Conservation (phyloP, 2,329 filamentous ascomycete genomes). For the Cladosporium velox region DNA sequence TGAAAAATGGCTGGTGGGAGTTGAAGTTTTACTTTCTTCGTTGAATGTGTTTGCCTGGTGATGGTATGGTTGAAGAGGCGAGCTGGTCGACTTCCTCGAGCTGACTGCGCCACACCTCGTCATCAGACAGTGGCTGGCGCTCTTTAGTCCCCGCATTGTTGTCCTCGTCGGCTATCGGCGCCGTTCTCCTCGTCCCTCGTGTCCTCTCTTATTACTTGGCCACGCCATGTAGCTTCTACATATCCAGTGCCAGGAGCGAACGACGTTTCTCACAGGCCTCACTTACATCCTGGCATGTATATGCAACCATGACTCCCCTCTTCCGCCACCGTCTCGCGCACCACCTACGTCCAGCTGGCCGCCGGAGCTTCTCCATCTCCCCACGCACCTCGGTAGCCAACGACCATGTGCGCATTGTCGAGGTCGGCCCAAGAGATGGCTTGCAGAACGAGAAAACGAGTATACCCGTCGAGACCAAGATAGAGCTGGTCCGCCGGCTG, state of each 20-base stretch:
- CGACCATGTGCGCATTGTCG: conserved; percentile 64
- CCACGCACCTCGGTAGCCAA: conserved; percentile 26
- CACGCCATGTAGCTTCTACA: conserved; percentile 4
- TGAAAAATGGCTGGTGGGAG: not conserved
- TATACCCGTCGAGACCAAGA: conserved; percentile 71
- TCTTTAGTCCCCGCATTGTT: not conserved
- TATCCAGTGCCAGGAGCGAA: not conserved
- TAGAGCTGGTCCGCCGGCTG: conserved; percentile 72
- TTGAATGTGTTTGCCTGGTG: conserved; percentile 15
- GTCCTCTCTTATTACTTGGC: conserved; percentile 1
- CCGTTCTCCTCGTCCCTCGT: not conserved
- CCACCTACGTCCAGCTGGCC: conserved; percentile 16
- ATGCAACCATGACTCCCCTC: conserved; percentile 11
- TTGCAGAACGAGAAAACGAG: conserved; percentile 78
- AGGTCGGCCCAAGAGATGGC: conserved; percentile 84
- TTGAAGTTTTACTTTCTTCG: not conserved
- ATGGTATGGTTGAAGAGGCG: conserved; percentile 3
- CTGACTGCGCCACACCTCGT: conserved; percentile 9
- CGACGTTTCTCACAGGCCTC: not conserved
- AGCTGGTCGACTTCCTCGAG: conserved; percentile 10
- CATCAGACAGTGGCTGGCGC: conserved; percentile 5
- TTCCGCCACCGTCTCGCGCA: conserved; percentile 11
- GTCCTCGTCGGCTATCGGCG: conserved; percentile 2
- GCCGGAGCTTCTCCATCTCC: conserved; percentile 31
- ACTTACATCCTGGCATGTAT: conserved; percentile 1